These are phyloP conservation scores for Oidium heveae DNA, from an alignment of 2,329 filamentous ascomycete species.

Conservation along the genomic window DNA sequence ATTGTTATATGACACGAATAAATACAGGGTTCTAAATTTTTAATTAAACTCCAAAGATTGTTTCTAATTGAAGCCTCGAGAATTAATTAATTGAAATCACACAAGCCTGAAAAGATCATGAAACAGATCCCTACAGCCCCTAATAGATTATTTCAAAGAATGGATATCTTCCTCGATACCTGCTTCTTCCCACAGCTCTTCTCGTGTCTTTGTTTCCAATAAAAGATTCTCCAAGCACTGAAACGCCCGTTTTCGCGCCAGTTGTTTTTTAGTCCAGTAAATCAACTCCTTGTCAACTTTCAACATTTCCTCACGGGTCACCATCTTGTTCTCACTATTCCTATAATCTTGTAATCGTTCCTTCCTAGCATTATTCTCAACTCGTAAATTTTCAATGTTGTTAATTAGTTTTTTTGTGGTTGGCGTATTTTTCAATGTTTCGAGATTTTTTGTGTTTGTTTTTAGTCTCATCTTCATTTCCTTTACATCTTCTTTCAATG, in stretches of 20 bases:
- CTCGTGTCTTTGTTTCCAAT: conserved; percentile 20
- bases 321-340: conserved; percentile 16
- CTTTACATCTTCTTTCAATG: conserved; percentile 20
- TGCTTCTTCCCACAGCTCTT: conserved; percentile 22
- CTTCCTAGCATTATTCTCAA: conserved; percentile 18
- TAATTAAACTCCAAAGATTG: too few species aligned
- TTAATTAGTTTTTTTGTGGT: conserved; percentile 24
- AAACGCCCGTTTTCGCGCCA: conserved; percentile 12
- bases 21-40: too few species aligned
- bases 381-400: conserved; percentile 18
- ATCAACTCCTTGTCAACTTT: conserved; percentile 21
- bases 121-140: too few species aligned
- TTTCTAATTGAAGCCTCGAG: too few species aligned
- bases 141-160: neutral
- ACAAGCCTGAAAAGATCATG: too few species aligned
- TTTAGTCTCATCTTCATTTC: conserved; percentile 24
- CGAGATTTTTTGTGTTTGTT: conserved; percentile 19
- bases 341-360: conserved; percentile 19
- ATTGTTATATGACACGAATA: too few species aligned
- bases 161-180: conserved; percentile 9
- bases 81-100: too few species aligned
- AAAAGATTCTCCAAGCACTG: conserved; percentile 16
- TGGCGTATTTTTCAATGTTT: conserved; percentile 17
- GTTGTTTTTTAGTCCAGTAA: conserved; percentile 17
- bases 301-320: conserved; percentile 22